Percentiles rank a stretch among this genome's conserved stretches.
Conservation (phyloP, 139 green algal genomes). For the Closterium sp. region DNA sequence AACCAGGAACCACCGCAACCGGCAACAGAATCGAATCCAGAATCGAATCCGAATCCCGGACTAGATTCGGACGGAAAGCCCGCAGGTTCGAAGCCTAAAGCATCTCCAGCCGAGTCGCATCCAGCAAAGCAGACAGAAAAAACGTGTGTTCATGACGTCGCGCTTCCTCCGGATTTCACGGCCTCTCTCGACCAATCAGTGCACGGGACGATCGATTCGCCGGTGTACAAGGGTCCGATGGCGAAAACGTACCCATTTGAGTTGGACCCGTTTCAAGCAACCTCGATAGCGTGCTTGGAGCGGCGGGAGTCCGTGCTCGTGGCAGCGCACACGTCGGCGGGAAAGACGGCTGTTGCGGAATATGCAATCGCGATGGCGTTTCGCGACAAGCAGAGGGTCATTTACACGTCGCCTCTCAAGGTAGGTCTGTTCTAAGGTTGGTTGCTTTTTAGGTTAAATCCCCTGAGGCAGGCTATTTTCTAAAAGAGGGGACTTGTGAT, state of each 20-base stretch:
- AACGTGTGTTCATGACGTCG: slow-evolving; percentile 56
- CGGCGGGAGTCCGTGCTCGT: slow-evolving; percentile 49
- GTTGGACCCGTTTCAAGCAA: slow-evolving; percentile 80
- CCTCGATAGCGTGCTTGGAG: slow-evolving; percentile 71
- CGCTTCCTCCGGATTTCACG: slow-evolving; percentile 23
- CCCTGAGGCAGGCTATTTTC: background rate
- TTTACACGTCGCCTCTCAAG: slow-evolving; percentile 97
- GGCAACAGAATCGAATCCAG: too few species aligned
- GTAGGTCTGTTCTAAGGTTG: background rate
- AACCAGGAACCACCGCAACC: too few species aligned
- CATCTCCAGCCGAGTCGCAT: background rate
- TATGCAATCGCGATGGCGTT: slow-evolving; percentile 83
- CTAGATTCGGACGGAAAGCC: too few species aligned
- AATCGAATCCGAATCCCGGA: too few species aligned
- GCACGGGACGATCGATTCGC: slow-evolving; percentile 28
- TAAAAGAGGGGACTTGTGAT: background rate
- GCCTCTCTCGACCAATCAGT: background rate
- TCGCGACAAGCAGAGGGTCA: slow-evolving; percentile 71
- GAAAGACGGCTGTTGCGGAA: slow-evolving; percentile 80
- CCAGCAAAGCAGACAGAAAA: slow-evolving; percentile 9
- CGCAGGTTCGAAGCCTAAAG: too few species aligned
- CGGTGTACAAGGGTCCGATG: slow-evolving; percentile 22
- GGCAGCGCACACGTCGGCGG: slow-evolving; percentile 83
- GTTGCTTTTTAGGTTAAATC: background rate
- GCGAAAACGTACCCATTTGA: slow-evolving; percentile 66